Percentiles rank a stretch among this genome's conserved stretches.
Evolutionary conservation across 208 protist genomes (phyloP).

Genomic region (Leishmania martiniquensis): DNA sequence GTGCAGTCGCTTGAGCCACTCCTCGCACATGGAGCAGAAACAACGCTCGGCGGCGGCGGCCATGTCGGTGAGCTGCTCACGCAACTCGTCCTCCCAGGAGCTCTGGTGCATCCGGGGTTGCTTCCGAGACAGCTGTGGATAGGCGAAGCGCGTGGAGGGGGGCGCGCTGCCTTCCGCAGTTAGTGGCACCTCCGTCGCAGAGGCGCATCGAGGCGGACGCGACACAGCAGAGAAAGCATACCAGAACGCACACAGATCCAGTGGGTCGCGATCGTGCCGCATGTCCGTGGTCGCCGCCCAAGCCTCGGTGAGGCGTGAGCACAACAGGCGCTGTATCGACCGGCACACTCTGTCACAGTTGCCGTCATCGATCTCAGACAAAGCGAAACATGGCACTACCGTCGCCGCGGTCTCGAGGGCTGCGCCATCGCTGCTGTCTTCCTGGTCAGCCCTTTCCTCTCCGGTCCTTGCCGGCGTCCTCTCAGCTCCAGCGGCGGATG

Average conservation of each 20-base stretch:
- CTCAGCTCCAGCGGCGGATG: neutral
- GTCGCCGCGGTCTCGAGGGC: neutral
- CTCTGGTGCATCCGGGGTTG: neutral
- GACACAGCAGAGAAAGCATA: slow-evolving; percentile 7
- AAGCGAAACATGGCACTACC: neutral
- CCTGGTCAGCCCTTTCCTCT: neutral
- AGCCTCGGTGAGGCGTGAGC: slow-evolving; percentile 13
- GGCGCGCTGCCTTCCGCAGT: neutral
- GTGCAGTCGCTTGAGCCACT: slow-evolving; percentile 12
- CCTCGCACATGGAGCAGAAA: slow-evolving; percentile 3
- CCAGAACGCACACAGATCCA: slow-evolving; percentile 30
- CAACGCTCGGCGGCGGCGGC: neutral
- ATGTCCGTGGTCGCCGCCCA: slow-evolving; percentile 13
- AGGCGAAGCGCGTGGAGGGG: neutral
- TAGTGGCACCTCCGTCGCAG: neutral
- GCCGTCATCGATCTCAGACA: neutral
- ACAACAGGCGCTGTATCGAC: slow-evolving; percentile 6
- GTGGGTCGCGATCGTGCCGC: slow-evolving; percentile 4
- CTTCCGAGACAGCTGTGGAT: neutral
- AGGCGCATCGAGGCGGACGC: neutral
- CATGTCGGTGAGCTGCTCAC: neutral
- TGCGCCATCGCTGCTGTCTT: neutral
- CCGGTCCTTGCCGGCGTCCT: neutral
- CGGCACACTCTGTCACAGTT: neutral
- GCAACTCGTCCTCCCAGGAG: neutral